Evolutionary conservation across 306 rosid species (phyloP).

Genomic region (Coriaria nepalensis): DNA sequence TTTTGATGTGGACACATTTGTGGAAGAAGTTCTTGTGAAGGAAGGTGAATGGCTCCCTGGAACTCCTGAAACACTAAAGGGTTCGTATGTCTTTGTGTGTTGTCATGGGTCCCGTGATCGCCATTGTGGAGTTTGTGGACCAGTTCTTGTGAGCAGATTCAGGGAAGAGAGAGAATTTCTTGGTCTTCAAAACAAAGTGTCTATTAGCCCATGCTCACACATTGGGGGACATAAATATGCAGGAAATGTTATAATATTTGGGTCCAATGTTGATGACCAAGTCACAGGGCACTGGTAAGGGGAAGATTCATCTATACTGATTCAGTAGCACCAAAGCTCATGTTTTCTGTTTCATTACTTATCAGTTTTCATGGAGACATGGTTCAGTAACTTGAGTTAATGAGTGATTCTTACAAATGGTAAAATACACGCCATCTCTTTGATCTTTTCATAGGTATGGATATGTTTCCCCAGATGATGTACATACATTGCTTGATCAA

Average conservation of each 20-base stretch:
- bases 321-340: conserved; percentile 1
- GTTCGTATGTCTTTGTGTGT: conserved; percentile 70
- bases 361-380: conserved; percentile 7
- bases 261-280: conserved; percentile 43
- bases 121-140: conserved; percentile 93
- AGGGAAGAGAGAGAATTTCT: conserved; percentile 58
- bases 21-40: conserved; percentile 95
- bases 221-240: conserved; percentile 85
- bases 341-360: conserved; percentile 4
- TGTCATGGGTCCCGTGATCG: conserved; percentile 88
- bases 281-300: conserved; percentile 85
- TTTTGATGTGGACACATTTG: conserved; percentile 90
- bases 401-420: too few relatives aligned
- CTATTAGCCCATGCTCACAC: conserved; percentile 94
- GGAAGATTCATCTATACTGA: conserved; percentile 1
- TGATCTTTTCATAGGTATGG: conserved; percentile 58
- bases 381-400: not conserved
- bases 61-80: conserved; percentile 65
- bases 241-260: conserved; percentile 75
- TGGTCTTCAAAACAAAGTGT: conserved; percentile 63
- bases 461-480: conserved; percentile 78
- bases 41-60: conserved; percentile 90
- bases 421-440: not conserved
- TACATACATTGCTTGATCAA: conserved; percentile 57
- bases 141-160: conserved; percentile 62